Conservation (phyloP, 371 early-diverging fungal species). For the Apophysomyces sp. region DNA sequence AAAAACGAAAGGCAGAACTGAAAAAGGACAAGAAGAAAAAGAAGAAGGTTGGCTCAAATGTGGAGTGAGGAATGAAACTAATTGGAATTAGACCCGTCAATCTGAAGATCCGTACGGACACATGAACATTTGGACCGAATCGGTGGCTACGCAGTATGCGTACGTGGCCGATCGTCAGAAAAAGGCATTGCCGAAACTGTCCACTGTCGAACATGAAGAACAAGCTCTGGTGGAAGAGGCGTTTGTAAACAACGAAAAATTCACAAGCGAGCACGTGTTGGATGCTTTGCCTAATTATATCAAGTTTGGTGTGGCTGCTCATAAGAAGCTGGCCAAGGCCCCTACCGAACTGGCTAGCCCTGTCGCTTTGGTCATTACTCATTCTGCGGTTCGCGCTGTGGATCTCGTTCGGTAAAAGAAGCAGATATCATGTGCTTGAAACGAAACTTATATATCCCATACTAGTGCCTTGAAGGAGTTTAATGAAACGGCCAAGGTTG, state of each 20-base stretch:
- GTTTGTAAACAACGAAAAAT: slow-evolving; percentile 50
- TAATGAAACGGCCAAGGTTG: slow-evolving; percentile 55
- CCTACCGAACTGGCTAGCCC: slow-evolving; percentile 60
- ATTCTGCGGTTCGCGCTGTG: slow-evolving; percentile 75
- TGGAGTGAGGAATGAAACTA: slow-evolving; percentile 49
- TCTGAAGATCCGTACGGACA: slow-evolving; percentile 37
- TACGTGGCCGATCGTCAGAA: slow-evolving; percentile 52
- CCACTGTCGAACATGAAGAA: slow-evolving; percentile 53
- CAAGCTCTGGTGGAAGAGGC: slow-evolving; percentile 40
- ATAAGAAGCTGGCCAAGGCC: slow-evolving; percentile 51
- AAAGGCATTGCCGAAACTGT: slow-evolving; percentile 47
- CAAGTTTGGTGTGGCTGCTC: slow-evolving; percentile 54
- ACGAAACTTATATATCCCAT: no score
- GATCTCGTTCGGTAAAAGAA: slow-evolving; percentile 62
- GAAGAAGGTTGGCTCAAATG: slow-evolving; percentile 40
- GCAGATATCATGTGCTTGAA: no score
- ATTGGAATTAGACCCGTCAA: slow-evolving; percentile 9
- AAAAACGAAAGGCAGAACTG: slow-evolving; percentile 39
- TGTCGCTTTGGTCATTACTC: slow-evolving; percentile 67
- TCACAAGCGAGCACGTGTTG: slow-evolving; percentile 53
- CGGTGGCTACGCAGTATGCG: slow-evolving; percentile 33
- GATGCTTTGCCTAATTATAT: slow-evolving; percentile 56
- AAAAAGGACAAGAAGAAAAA: slow-evolving; percentile 43
- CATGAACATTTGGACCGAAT: slow-evolving; percentile 44
- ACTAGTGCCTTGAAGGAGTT: slow-evolving; percentile 42